Percentiles rank a stretch among this genome's conserved stretches.
Evolutionary conservation across 495 filamentous ascomycete genomes (phyloP).

Genomic region (Trichoderma gamsii): DNA sequence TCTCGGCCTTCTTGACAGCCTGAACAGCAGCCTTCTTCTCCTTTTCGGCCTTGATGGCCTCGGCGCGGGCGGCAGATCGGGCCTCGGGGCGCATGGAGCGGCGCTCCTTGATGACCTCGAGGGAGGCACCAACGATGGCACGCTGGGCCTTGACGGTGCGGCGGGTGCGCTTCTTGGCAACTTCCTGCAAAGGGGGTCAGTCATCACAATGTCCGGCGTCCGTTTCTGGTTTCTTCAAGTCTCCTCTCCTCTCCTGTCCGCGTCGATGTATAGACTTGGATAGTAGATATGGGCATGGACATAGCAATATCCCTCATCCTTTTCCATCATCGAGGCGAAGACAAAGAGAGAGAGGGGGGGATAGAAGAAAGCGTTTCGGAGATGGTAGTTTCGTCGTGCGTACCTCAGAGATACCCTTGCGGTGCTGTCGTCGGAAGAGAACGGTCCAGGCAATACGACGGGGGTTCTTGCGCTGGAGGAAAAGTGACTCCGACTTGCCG

Average conservation of each 20-base stretch:
- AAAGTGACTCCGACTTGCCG: constrained; percentile 98
- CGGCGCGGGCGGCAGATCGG: constrained; percentile 80
- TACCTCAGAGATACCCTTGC: constrained; percentile 99
- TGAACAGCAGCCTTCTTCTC: constrained; percentile 86
- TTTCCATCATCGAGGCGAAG: neutral
- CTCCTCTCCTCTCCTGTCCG: constrained; percentile 4
- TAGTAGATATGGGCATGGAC: constrained; percentile 6
- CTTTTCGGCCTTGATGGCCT: constrained; percentile 93
- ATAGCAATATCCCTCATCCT: neutral
- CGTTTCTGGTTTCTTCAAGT: constrained; percentile 12
- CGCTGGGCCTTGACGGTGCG: constrained; percentile 97
- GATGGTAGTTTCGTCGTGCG: constrained; percentile 32
- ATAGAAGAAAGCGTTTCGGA: neutral
- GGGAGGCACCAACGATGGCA: constrained; percentile 96
- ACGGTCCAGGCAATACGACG: constrained; percentile 98
- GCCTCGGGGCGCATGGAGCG: constrained; percentile 88
- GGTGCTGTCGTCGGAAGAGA: constrained; percentile 95
- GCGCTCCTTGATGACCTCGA: constrained; percentile 99
- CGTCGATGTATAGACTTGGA: neutral
- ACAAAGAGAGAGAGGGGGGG: neutral
- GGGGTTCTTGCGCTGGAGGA: constrained; percentile 99
- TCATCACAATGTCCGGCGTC: constrained; percentile 16
- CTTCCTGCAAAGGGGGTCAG: constrained; percentile 68
- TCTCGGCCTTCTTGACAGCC: constrained; percentile 96
- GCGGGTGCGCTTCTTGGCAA: constrained; percentile 98